These are phyloP conservation scores for Botryotinia narcissicola DNA, from an alignment of 2,329 filamentous ascomycete genomes.

Conservation along the genomic window DNA sequence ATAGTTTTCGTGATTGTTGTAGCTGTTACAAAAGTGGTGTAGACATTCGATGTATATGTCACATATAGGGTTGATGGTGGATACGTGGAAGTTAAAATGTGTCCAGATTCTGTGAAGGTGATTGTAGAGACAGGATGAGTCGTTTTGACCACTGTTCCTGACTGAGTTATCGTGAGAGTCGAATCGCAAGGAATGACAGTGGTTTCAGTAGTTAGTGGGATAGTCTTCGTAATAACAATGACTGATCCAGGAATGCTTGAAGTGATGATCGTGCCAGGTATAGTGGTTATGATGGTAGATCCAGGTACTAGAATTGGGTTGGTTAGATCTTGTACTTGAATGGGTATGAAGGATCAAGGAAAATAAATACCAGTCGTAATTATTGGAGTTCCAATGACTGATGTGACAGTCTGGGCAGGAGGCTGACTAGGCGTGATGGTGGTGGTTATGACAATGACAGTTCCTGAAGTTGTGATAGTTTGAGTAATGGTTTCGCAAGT, in stretches of 20 bases:
- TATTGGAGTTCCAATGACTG: neutral
- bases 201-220: conserved; percentile 5
- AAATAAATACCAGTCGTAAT: neutral
- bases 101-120: conserved; percentile 1
- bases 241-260: conserved; percentile 6
- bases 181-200: conserved; percentile 10
- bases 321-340: neutral
- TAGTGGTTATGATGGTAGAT: neutral
- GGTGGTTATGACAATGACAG: neutral
- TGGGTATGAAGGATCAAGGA: neutral
- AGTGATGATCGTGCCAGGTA: conserved; percentile 1
- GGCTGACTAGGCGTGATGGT: neutral
- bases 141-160: neutral
- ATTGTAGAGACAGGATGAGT: conserved; percentile 11
- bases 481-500: neutral
- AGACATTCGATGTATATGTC: conserved; percentile 9
- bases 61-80: neutral
- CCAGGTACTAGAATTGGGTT: neutral
- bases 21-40: conserved; percentile 1
- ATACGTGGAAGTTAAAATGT: neutral
- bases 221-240: conserved; percentile 2
- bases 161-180: conserved; percentile 1
- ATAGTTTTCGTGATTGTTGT: conserved; percentile 12
- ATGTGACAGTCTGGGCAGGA: neutral
- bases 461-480: conserved; percentile 3